Evolutionary conservation across 2,329 filamentous ascomycete genomes (phyloP).

Genomic region (Hypoxylon sp.): DNA sequence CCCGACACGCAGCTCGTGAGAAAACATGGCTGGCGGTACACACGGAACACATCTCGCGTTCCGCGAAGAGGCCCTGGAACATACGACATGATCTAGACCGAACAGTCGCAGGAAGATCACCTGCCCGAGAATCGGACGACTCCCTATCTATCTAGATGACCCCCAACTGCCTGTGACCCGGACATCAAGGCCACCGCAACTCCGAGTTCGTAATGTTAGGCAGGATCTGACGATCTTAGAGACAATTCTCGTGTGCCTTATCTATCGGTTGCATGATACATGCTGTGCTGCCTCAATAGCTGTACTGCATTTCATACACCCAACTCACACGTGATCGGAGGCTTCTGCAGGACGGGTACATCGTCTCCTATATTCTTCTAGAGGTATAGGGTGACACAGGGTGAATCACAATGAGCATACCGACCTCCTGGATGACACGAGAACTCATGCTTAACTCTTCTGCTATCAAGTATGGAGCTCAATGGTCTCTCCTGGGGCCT

Average conservation of each 20-base stretch:
- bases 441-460: not conserved
- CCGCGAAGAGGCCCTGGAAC: constrained; percentile 13
- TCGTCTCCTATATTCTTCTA: constrained; percentile 1
- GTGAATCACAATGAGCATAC: constrained; percentile 8
- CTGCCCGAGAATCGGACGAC: constrained; percentile 31
- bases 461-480: not conserved
- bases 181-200: constrained; percentile 19
- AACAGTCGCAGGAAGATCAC: constrained; percentile 11
- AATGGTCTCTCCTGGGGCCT: not conserved
- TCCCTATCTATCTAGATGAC: constrained; percentile 3
- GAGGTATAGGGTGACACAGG: constrained; percentile 1
- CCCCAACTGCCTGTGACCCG: constrained; percentile 9
- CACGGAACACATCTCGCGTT: constrained; percentile 19
- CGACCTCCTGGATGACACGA: not conserved
- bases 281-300: constrained; percentile 28
- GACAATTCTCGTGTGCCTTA: constrained; percentile 26
- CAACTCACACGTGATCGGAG: constrained; percentile 4
- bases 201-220: constrained; percentile 14
- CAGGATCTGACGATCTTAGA: constrained; percentile 26
- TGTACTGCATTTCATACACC: constrained; percentile 25
- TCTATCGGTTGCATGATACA: constrained; percentile 12
- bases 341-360: constrained; percentile 9
- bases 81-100: constrained; percentile 27
- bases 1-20: not conserved
- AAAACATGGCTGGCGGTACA: constrained; percentile 34